A percentile compares a stretch with the other conserved stretches of the same genome.
Evolutionary conservation across 2,329 filamentous ascomycete species (phyloP).

Genomic region (Trichophyton equinum): DNA sequence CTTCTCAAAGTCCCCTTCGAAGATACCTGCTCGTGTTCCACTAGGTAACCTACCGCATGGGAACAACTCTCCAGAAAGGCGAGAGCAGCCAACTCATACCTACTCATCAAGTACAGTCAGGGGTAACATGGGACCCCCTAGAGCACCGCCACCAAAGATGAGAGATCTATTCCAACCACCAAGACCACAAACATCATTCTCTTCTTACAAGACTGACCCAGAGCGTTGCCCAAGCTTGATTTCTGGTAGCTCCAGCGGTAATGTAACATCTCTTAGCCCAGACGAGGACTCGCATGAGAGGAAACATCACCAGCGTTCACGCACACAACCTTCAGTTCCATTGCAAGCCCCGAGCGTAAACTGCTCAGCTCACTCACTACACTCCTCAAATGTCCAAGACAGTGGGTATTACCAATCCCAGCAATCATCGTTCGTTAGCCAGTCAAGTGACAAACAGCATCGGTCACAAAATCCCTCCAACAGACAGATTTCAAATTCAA

Average conservation of each 20-base stretch:
- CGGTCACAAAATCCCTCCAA: slow-evolving; percentile 28
- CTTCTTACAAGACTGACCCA: slow-evolving; percentile 9
- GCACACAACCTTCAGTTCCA: slow-evolving; percentile 33
- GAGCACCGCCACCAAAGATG: slow-evolving; percentile 82
- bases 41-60: slow-evolving; percentile 36
- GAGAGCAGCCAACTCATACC: slow-evolving; percentile 34
- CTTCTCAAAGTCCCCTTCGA: slow-evolving; percentile 33
- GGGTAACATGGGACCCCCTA: slow-evolving; percentile 41
- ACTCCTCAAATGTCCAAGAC: slow-evolving; percentile 27
- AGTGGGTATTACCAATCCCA: slow-evolving; percentile 19
- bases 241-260: slow-evolving; percentile 36
- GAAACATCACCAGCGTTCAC: slow-evolving; percentile 34
- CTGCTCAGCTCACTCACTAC: slow-evolving; percentile 30
- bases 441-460: slow-evolving; percentile 8
- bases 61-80: slow-evolving; percentile 70
- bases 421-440: slow-evolving; percentile 5
- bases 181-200: slow-evolving; percentile 24
- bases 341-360: slow-evolving; percentile 28
- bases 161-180: slow-evolving; percentile 58
- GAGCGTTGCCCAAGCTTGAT: background rate
- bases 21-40: slow-evolving; percentile 37
- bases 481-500: slow-evolving; percentile 59
- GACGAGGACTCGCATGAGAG: slow-evolving; percentile 77
- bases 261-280: slow-evolving; percentile 43
- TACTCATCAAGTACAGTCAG: slow-evolving; percentile 34